Base-by-base conservation (phyloP, 257 asterid species). In the Handroanthus guayacan region DNA sequence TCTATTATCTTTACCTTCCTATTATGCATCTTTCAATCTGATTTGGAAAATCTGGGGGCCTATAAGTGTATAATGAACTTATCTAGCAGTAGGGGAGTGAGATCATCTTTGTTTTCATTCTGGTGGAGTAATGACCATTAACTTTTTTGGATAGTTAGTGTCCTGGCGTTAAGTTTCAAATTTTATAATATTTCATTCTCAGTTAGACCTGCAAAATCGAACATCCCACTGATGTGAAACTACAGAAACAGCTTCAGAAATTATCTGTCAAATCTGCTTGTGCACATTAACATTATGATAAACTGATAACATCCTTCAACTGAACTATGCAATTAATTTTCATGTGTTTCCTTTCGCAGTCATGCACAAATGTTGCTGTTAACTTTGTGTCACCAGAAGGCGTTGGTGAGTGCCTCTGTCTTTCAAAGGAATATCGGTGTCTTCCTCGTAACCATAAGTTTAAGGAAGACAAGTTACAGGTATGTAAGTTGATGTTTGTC, bases 391-490 rank as follows among this genome's bases (percentile, higher is more conserved):
- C 75, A n/a, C 75, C 70, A 0, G 75, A 68, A 68, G 69, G 65
- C 62, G 67, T 76, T 43, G 25, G 74, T n/a, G 81, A 76, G 69
- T 68, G 81, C n/a, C 9, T 68, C 20, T 31, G 38, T 39, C 67
- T 60, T 16, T 34, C 79, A 3, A 14, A 8, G 18, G 66, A 75
- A 54, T 65, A 44, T 34, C 62, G 76, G 38, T 13, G 13, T 47
- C 80, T 68, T 41, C 75, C 76, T 4, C 63, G 34, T 11, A 76
- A 45, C 16, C 80, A 68, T 25, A 76, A 55, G 17, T 50, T 51
- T 2, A 69, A 69, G 43, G 81, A 77, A 17, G 81, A 77, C 50
- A 61, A 68, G 50, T 60, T 77, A 36, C 75, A 76, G 67, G 75
- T 76, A 55, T 37, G 47, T 57, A 41, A 14, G 12, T 12, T 57